Percentiles rank a stretch among this genome's conserved stretches.
Conservation (phyloP, 2,329 filamentous ascomycete species). For the Pseudopyricularia javanii region DNA sequence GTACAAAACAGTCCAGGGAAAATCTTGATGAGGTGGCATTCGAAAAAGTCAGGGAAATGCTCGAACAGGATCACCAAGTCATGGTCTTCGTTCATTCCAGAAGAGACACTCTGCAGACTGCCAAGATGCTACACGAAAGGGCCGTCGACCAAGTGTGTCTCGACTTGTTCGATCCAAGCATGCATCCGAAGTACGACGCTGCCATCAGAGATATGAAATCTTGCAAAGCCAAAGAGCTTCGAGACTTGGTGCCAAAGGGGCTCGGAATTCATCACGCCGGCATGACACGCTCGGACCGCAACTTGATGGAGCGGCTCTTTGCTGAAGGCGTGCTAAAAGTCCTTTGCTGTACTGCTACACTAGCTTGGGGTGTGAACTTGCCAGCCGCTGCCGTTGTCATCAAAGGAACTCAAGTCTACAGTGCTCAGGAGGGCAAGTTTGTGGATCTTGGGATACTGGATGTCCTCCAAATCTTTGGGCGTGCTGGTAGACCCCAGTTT, state of each 20-base stretch:
- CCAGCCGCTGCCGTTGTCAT: conserved; percentile 94
- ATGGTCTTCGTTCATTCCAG: conserved; percentile 99
- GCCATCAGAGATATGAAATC: conserved; percentile 76
- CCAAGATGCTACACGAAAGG: conserved; percentile 75
- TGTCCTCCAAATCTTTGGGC: conserved; percentile 95
- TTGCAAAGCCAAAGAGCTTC: conserved; percentile 73
- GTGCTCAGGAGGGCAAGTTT: conserved; percentile 90
- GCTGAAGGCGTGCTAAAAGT: conserved; percentile 88
- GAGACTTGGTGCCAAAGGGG: conserved; percentile 81
- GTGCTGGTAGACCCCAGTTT: conserved; percentile 93
- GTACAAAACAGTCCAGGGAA: conserved; percentile 68
- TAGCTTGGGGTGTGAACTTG: conserved; percentile 98
- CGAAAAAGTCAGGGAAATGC: conserved; percentile 91
- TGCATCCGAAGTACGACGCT: conserved; percentile 67
- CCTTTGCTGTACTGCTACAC: conserved; percentile 92
- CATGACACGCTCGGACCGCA: conserved; percentile 88
- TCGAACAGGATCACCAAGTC: conserved; percentile 82
- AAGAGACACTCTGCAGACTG: conserved; percentile 84
- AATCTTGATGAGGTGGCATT: conserved; percentile 82
- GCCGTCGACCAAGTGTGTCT: conserved; percentile 68
- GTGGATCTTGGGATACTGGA: conserved; percentile 93
- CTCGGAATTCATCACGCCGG: conserved; percentile 94
- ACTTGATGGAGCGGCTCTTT: conserved; percentile 90
- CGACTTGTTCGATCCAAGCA: conserved; percentile 71
- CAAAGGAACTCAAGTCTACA: conserved; percentile 96